A percentile compares a stretch with the other conserved stretches of the same genome.
These are phyloP conservation scores for Phytophthora syringae DNA, from an alignment of 352 stramenopile genomes.

Conservation along the genomic window DNA sequence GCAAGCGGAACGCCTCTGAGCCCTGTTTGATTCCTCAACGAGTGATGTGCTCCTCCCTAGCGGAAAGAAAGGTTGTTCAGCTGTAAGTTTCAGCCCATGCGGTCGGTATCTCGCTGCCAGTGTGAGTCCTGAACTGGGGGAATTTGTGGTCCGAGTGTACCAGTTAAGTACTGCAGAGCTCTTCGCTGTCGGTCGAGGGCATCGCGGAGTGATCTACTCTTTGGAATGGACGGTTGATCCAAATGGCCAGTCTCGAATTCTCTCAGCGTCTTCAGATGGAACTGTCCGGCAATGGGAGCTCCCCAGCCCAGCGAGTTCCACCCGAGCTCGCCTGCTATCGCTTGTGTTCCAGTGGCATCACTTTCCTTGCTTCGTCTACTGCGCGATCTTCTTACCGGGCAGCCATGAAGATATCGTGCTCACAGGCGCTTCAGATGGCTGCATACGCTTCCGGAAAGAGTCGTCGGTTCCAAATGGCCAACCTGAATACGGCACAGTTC, in stretches of 20 bases:
- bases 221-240: slow-evolving; percentile 51
- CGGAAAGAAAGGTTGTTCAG: slow-evolving; percentile 62
- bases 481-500: slow-evolving; percentile 17
- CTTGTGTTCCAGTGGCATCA: slow-evolving; percentile 58
- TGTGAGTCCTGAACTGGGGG: slow-evolving; percentile 37
- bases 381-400: slow-evolving; percentile 55
- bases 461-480: slow-evolving; percentile 32
- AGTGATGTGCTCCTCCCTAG: slow-evolving; percentile 61
- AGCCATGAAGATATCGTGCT: slow-evolving; percentile 39
- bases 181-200: slow-evolving; percentile 45
- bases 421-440: slow-evolving; percentile 61
- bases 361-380: slow-evolving; percentile 73
- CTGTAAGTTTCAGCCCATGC: slow-evolving; percentile 66
- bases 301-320: too few species aligned
- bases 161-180: slow-evolving; percentile 47
- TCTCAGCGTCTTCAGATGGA: slow-evolving; percentile 70
- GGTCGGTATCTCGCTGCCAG: slow-evolving; percentile 60
- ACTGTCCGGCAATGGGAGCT: slow-evolving; percentile 55
- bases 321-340: slow-evolving; percentile 11
- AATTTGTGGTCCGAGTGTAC: slow-evolving; percentile 58
- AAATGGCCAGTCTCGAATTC: slow-evolving; percentile 29
- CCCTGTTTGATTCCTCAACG: slow-evolving; percentile 64
- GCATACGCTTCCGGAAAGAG: slow-evolving; percentile 48
- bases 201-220: slow-evolving; percentile 65
- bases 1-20: slow-evolving; percentile 42